phyloP scores from a whole-genome alignment of 2,329 filamentous ascomycete species.

The Purpureocillium takamizusanense region DNA sequence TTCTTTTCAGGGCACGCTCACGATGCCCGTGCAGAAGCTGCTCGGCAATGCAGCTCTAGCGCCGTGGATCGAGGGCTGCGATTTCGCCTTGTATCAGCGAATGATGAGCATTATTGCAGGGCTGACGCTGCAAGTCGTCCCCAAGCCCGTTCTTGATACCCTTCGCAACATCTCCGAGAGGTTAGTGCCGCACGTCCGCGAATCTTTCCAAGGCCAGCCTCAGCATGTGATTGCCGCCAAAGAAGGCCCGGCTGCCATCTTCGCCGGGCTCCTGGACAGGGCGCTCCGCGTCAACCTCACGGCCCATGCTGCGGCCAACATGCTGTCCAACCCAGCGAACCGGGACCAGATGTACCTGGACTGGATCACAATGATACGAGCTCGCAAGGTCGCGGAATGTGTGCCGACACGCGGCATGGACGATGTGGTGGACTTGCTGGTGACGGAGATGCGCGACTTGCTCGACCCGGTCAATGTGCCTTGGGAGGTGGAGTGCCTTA shows the following conservation, averaged over 20 bases:
- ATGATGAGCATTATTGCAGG: conserved; percentile 89
- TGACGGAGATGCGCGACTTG: conserved; percentile 60
- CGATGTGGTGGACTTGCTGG: conserved; percentile 52
- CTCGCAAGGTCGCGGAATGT: conserved; percentile 54
- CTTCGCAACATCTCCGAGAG: conserved; percentile 78
- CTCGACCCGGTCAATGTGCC: conserved; percentile 59
- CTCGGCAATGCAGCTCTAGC: conserved; percentile 74
- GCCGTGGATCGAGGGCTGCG: conserved; percentile 90
- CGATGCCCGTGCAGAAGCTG: conserved; percentile 90
- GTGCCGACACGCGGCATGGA: conserved; percentile 57
- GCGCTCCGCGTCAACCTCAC: conserved; percentile 87
- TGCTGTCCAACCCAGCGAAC: conserved; percentile 81
- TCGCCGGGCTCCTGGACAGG: conserved; percentile 76
- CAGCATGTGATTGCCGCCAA: conserved; percentile 80
- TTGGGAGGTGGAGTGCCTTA: conserved; percentile 55
- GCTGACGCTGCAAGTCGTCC: conserved; percentile 85
- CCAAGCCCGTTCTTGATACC: conserved; percentile 77
- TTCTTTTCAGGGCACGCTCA: conserved; percentile 92
- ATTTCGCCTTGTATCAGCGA: conserved; percentile 91
- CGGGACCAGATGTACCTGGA: conserved; percentile 94
- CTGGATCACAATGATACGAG: conserved; percentile 62
- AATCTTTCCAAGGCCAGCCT: conserved; percentile 79
- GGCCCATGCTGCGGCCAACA: conserved; percentile 87
- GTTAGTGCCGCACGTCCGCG: conserved; percentile 72
- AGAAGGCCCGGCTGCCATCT: conserved; percentile 78